Conservation (phyloP, 202 grass and related monocot species). For the Bolboschoenoplectus hybrid region DNA sequence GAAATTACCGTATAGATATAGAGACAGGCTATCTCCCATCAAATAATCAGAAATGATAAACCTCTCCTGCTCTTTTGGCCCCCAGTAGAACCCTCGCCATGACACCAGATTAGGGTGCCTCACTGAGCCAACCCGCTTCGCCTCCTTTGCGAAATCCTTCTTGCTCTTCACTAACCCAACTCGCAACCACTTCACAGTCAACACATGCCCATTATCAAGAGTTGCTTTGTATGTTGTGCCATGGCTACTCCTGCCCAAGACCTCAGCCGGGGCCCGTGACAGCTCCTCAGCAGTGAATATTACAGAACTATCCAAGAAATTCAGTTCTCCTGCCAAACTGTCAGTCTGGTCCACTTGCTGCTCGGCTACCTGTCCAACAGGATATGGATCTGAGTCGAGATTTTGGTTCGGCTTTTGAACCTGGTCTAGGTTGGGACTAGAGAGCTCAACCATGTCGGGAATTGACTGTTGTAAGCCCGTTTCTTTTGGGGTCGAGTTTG, state of each 20-base stretch:
- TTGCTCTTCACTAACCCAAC: slow-evolving; percentile 90
- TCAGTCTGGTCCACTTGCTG: slow-evolving; percentile 90
- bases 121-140: slow-evolving; percentile 79
- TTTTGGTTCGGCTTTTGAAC: slow-evolving; percentile 45
- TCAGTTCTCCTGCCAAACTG: slow-evolving; percentile 76
- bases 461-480: slow-evolving; percentile 14
- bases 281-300: slow-evolving; percentile 96
- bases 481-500: slow-evolving; percentile 56
- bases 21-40: slow-evolving; percentile 74
- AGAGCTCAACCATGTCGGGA: slow-evolving; percentile 41
- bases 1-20: slow-evolving; percentile 94
- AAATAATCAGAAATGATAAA: slow-evolving; percentile 92
- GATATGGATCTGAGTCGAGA: slow-evolving; percentile 55
- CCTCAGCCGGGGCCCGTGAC: slow-evolving; percentile 85
- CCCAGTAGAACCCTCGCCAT: slow-evolving; percentile 97
- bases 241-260: slow-evolving; percentile 96
- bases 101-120: slow-evolving; percentile 82
- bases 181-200: slow-evolving; percentile 97
- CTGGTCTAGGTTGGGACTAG: slow-evolving; percentile 37
- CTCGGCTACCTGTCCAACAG: slow-evolving; percentile 56
- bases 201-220: slow-evolving; percentile 70
- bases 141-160: slow-evolving; percentile 90
- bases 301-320: slow-evolving; percentile 74
- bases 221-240: slow-evolving; percentile 89
- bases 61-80: slow-evolving; percentile 92